Conservation (phyloP, 192 early-diverging fungal species). For the Rhizophagus prolifer region DNA sequence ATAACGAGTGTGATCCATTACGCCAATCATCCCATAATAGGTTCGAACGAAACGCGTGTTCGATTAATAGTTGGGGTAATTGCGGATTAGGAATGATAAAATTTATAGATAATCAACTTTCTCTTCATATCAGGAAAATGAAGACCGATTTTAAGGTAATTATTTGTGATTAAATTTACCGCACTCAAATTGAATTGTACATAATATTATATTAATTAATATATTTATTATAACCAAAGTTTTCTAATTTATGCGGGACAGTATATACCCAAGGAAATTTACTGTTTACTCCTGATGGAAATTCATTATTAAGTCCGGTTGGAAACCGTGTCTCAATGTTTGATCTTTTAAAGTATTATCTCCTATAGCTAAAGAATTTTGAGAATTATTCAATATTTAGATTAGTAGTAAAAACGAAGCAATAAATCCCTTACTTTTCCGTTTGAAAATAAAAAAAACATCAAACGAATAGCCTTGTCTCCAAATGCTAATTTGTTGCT, state of each 20-base stretch:
- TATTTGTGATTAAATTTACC: neutral
- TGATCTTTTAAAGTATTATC: slow-evolving; percentile 84
- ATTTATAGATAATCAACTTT: no score
- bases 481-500: slow-evolving; percentile 88
- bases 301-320: slow-evolving; percentile 90
- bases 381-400: neutral
- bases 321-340: slow-evolving; percentile 96
- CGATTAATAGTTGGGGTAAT: no score
- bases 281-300: slow-evolving; percentile 92
- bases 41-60: no score
- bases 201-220: neutral
- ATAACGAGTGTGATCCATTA: no score
- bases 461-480: slow-evolving; percentile 82
- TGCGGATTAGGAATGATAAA: no score
- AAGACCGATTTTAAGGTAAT: slow-evolving; percentile 47
- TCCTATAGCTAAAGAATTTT: neutral
- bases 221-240: slow-evolving; percentile 52
- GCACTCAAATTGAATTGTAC: neutral
- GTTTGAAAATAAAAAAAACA: slow-evolving; percentile 92
- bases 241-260: slow-evolving; percentile 96
- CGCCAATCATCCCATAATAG: no score
- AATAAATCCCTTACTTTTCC: slow-evolving; percentile 91
- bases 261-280: slow-evolving; percentile 97
- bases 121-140: slow-evolving; percentile 19
- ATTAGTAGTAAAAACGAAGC: slow-evolving; percentile 37